phyloP scores from a whole-genome alignment of 345 rosid species.

The Corymbia maculata region DNA sequence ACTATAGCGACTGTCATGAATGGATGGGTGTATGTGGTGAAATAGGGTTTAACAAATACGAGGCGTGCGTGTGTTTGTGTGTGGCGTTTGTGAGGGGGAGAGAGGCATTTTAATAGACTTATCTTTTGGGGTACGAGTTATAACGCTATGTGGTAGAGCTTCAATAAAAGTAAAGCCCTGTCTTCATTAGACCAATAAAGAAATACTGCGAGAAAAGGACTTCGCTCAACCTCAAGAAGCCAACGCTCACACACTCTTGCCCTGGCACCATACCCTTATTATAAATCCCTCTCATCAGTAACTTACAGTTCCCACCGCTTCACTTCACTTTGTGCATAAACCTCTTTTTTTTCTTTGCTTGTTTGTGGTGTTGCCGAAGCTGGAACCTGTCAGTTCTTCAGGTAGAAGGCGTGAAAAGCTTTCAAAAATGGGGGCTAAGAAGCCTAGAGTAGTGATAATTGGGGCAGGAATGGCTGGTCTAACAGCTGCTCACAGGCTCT shows the following conservation, averaged over 20 bases:
- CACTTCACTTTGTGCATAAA: not conserved
- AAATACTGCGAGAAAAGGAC: not conserved
- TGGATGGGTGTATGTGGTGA: not conserved
- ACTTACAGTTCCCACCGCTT: not conserved
- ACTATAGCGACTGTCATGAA: not conserved
- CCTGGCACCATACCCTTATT: conserved; percentile 3
- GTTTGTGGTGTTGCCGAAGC: not conserved
- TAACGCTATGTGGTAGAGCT: conserved; percentile 3
- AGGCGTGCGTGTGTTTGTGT: not conserved
- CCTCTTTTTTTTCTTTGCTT: not conserved
- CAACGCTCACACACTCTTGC: not conserved
- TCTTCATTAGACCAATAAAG: conserved; percentile 25
- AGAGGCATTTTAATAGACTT: not conserved
- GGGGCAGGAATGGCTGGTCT: conserved; percentile 99
- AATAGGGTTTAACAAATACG: not conserved
- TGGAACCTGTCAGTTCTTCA: not conserved
- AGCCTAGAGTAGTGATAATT: conserved; percentile 82
- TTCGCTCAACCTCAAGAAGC: not conserved
- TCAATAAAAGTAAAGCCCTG: conserved; percentile 42
- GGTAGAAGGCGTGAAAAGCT: not conserved
- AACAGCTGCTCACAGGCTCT: conserved; percentile 86
- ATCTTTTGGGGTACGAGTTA: conserved; percentile 1
- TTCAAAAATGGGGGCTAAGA: conserved; percentile 50
- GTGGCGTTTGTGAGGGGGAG: not conserved
- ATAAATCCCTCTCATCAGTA: conserved; percentile 15